These are phyloP conservation scores for Physcomitrellopsis africana DNA, from an alignment of 225 moss, liverwort and hornwort genomes.

Conservation along the genomic window DNA sequence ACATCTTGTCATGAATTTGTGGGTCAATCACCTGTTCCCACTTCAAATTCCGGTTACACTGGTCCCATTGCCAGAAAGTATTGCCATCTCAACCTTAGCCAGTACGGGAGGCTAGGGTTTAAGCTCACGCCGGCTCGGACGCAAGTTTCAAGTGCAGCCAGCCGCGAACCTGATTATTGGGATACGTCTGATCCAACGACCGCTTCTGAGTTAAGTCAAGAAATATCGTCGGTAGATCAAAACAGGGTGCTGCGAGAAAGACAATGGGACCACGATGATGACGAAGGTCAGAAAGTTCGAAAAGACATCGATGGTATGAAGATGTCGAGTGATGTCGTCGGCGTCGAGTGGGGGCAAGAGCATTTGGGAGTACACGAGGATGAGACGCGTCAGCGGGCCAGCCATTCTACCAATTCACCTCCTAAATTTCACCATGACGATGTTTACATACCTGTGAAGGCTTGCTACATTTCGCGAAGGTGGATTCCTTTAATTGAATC, in stretches of 20 bases:
- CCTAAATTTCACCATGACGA: conserved; percentile 74
- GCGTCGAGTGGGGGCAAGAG: conserved; percentile 78
- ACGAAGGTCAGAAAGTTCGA: conserved; percentile 5
- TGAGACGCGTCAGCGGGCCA: conserved; percentile 53
- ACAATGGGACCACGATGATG: not conserved
- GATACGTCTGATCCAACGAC: conserved; percentile 21
- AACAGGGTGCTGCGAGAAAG: conserved; percentile 4
- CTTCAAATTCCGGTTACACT: conserved; percentile 28
- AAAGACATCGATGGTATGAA: conserved; percentile 26
- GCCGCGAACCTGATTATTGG: conserved; percentile 35
- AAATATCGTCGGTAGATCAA: conserved; percentile 24
- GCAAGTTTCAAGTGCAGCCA: conserved; percentile 41
- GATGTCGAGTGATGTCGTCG: conserved; percentile 33
- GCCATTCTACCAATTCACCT: conserved; percentile 38
- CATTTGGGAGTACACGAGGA: conserved; percentile 62
- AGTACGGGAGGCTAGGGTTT: conserved; percentile 1
- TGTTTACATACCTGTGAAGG: conserved; percentile 91
- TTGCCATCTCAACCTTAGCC: conserved; percentile 17
- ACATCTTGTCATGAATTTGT: conserved; percentile 24
- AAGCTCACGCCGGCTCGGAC: conserved; percentile 27
- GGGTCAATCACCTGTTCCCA: conserved; percentile 18
- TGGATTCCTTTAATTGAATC: conserved; percentile 19
- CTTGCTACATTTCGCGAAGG: conserved; percentile 96
- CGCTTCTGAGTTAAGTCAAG: conserved; percentile 13
- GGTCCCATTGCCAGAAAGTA: conserved; percentile 5